phyloP scores from a whole-genome alignment of 768 basidiomycete genomes.

The Lepiota brunneoincarnata region DNA sequence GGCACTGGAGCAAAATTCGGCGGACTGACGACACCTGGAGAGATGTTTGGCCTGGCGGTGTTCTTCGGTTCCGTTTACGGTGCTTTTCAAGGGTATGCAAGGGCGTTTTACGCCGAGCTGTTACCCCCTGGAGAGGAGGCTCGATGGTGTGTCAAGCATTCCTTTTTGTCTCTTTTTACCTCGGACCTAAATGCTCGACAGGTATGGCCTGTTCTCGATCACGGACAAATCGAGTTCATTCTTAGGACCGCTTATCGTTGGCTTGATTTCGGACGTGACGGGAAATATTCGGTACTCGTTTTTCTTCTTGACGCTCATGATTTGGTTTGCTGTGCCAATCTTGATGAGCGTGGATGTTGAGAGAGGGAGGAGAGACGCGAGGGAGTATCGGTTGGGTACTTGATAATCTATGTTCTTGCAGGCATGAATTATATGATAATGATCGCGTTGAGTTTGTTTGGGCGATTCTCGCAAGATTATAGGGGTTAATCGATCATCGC shows the following conservation, averaged over 20 bases:
- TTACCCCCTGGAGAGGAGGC: slow-evolving; percentile 89
- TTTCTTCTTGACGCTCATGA: slow-evolving; percentile 81
- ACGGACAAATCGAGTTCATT: slow-evolving; percentile 89
- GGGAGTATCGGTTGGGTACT: slow-evolving; percentile 28
- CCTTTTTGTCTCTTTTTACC: no score
- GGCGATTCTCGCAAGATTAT: no score
- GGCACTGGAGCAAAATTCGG: slow-evolving; percentile 50
- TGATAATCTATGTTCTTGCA: no score
- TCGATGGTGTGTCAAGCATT: slow-evolving; percentile 46
- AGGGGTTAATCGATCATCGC: no score
- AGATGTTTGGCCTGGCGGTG: slow-evolving; percentile 83
- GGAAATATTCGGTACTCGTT: slow-evolving; percentile 93
- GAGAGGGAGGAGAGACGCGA: slow-evolving; percentile 52
- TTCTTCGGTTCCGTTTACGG: slow-evolving; percentile 89
- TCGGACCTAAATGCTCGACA: no score
- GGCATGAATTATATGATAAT: no score
- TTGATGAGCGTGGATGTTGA: slow-evolving; percentile 70
- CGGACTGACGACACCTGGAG: slow-evolving; percentile 71
- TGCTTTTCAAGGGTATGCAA: slow-evolving; percentile 87
- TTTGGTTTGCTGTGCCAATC: slow-evolving; percentile 79
- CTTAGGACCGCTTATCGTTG: slow-evolving; percentile 86
- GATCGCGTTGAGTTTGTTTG: no score
- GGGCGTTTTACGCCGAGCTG: slow-evolving; percentile 84
- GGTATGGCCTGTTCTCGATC: slow-evolving; percentile 80
- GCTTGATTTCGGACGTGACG: slow-evolving; percentile 81